Evolutionary conservation across 495 filamentous ascomycete genomes (phyloP), one percentile per base, ranked within the genome.

Genomic region (Hyaloscypha hepaticicola): DNA sequence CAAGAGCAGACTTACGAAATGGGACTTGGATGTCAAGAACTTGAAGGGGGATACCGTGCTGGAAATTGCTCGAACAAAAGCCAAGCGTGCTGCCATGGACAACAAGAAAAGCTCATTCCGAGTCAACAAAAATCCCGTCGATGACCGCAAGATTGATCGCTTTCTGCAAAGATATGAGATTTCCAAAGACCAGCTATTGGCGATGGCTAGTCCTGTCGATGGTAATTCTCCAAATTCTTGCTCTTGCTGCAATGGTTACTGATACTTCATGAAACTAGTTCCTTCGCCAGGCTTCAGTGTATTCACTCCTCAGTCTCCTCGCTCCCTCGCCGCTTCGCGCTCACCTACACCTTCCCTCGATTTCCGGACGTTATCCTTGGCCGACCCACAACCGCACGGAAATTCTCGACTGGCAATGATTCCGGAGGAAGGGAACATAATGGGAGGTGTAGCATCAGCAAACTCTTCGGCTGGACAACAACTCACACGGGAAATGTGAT

Each of bases 171-270:
- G 59, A 22, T 52, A 61, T 2, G 27, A n/a, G 5, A 61, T 61
- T 21, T 29, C 59, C 16, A 45, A 61, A 52, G 48, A 61, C 3
- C 9, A 52, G 14, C n/a, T 61, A 24, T 29, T 61, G 14, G 16
- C 29, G 29, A 61, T 63, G 38, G 27, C 48, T 8, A 63, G 60
- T 55, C 60, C 60, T 7, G 50, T 63, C 19, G 49, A 63, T 41
- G 50, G 60, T 63, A 50, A 0, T 9, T 60, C 6, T 22, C 49
- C 58, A 60, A 60, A 60, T 21, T 33, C n/a, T 58, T 9, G 5
- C 4, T 5, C 26, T 33, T 5, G 11, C 29, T 1, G n/a, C 19
- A 58, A 19, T 3, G 5, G 4, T 9, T 11, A 19, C 34, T 19
- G 34, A n/a, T n/a, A 16, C 33, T 22, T 33, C 25, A 25, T 5